Conservation (phyloP, 129 eudicot species). For the Lonicera japonica region DNA sequence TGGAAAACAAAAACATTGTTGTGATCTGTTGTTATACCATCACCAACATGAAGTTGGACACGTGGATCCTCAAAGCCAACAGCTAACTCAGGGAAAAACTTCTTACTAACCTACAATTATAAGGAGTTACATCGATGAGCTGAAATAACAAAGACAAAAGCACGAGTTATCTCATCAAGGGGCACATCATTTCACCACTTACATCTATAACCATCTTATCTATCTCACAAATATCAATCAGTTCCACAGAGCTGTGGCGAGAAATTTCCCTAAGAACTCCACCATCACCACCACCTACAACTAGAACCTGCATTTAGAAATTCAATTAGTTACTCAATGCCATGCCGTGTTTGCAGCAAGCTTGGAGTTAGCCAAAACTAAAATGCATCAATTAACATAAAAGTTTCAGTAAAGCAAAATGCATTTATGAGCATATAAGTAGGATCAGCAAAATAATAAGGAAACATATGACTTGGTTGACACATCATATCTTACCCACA, state of each 20-base stretch:
- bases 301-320: slow-evolving; percentile 60
- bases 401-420: too few species aligned
- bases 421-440: too few species aligned
- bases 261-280: slow-evolving; percentile 91
- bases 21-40: slow-evolving; percentile 45
- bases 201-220: slow-evolving; percentile 98
- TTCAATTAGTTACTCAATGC: not conserved
- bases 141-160: not conserved
- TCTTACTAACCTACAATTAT: slow-evolving; percentile 62
- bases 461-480: too few species aligned
- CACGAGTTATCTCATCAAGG: not conserved
- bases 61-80: slow-evolving; percentile 94
- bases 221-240: slow-evolving; percentile 90
- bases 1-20: not conserved
- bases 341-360: too few species aligned
- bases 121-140: slow-evolving; percentile 6
- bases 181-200: slow-evolving; percentile 20
- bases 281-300: slow-evolving; percentile 99
- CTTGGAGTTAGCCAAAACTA: too few species aligned
- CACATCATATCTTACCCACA: too few species aligned
- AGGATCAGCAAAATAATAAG: too few species aligned
- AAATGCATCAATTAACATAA: too few species aligned
- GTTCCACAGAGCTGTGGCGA: slow-evolving; percentile 82
- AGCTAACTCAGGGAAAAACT: slow-evolving; percentile 80
- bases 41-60: slow-evolving; percentile 82